Evolutionary conservation across 2,329 filamentous ascomycete species (phyloP).

Genomic region (Cephalotrichum gorgonifer): DNA sequence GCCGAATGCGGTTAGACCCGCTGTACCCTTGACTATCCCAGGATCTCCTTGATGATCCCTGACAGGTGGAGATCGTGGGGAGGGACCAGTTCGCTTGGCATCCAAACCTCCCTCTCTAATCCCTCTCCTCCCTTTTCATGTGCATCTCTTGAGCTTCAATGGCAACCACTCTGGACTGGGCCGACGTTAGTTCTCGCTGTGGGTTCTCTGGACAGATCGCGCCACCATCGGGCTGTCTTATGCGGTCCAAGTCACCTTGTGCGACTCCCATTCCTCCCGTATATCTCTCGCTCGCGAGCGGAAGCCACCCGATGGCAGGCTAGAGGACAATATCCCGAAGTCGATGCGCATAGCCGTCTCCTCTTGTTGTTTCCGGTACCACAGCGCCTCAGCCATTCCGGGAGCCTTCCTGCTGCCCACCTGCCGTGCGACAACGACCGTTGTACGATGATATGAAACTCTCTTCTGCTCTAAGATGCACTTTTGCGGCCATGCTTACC

Average conservation of each 20-base stretch:
- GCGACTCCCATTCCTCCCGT: neutral
- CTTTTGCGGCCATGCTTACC: neutral
- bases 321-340: slow-evolving; percentile 1
- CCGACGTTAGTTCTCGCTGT: neutral
- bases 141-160: neutral
- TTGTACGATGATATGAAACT: slow-evolving; percentile 4
- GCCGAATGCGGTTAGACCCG: neutral
- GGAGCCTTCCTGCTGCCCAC: neutral
- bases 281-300: neutral
- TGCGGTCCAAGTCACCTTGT: neutral
- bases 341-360: slow-evolving; percentile 2
- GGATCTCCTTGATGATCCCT: neutral
- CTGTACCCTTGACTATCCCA: neutral
- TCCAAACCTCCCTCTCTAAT: neutral
- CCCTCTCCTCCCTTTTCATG: neutral
- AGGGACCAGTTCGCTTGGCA: neutral
- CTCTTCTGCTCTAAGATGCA: neutral
- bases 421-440: neutral
- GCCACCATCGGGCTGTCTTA: neutral
- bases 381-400: neutral
- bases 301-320: neutral
- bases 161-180: neutral
- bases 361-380: neutral
- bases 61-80: neutral
- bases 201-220: neutral